Base-by-base conservation (phyloP, 345 rosid genomes). In the Populus deltoides region DNA sequence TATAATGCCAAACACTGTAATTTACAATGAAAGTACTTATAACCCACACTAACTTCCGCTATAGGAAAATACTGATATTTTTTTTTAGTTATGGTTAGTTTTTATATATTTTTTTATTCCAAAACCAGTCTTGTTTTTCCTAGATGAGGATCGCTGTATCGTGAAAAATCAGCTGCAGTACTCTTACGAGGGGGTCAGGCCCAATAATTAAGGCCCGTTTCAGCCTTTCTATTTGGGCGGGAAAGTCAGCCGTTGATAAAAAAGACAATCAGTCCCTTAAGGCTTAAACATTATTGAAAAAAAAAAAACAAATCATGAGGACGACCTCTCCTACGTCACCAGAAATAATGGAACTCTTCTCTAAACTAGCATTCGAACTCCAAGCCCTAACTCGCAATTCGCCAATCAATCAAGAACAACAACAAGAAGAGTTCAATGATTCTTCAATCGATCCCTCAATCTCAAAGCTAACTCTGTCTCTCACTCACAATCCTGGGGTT, bases 401-500 rank as follows among this genome's bases (percentile, higher is more conserved):
- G 5, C 71, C 72, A 12, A 18, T 22, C 29, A 18, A 20, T 70
- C 51, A 57, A 29, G 72, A 75, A 47, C 17, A 39, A 35, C 74
- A 75, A 47, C 17, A 75, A 4, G 68, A 55, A 53, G 69, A 59
- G n/a, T 69, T 75, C 47, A 85, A 78, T 38, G 78, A 85, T 62
- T 75, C 79, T 5, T 72, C 86, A 47, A 71, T 87, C 70, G 81
- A 81, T 77, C 78, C 84, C 57, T 83, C 93, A 33, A 87, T 91
- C 81, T 90, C 89, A 51, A 81, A 81, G 77, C 86, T 91, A 15
- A 84, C 86, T 77, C 85, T 82, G 36, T 87, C 94, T 27, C 88
- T 92, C 63, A 71, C 71, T 47, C 87, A 81, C 8, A 75, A 84
- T 81, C 70, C 88, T 61, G 61, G 85, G 78, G 81, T 85, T 83